Percentiles rank a stretch among this genome's conserved stretches.
phyloP scores from a whole-genome alignment of 192 early-diverging fungal species.

The Lobosporangium transversale region DNA sequence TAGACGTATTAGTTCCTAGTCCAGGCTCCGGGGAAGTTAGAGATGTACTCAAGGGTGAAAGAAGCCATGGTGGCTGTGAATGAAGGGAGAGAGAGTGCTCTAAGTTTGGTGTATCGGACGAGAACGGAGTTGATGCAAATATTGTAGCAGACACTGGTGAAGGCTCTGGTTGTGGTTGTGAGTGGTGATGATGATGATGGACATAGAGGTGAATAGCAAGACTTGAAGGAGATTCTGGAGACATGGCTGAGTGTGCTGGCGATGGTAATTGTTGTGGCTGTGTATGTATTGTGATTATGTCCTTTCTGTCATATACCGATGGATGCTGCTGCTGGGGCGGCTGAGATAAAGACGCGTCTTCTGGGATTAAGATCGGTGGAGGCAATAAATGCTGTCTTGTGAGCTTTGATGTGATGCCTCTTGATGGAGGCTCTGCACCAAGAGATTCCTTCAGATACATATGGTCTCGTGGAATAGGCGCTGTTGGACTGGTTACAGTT shows the following conservation, averaged over 20 bases:
- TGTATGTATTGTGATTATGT: background rate
- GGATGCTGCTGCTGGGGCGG: background rate
- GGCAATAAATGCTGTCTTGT: constrained; percentile 15
- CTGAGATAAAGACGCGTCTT: constrained; percentile 6
- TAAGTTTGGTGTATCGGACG: too few species aligned
- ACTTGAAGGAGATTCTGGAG: constrained; percentile 41
- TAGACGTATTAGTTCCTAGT: too few species aligned
- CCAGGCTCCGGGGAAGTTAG: too few species aligned
- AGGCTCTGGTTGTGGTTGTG: constrained; percentile 9
- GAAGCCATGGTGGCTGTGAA: background rate
- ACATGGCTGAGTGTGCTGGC: constrained; percentile 5
- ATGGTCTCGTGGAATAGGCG: too few species aligned
- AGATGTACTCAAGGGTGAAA: constrained; percentile 25
- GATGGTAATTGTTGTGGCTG: constrained; percentile 11
- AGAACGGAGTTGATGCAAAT: too few species aligned
- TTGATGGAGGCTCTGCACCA: background rate
- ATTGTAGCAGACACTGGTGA: background rate
- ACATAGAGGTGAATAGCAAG: constrained; percentile 47
- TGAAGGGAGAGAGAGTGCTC: background rate
- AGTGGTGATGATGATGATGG: constrained; percentile 44
- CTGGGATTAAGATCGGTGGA: constrained; percentile 22
- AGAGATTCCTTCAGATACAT: too few species aligned
- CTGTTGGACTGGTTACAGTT: background rate
- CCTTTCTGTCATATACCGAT: background rate
- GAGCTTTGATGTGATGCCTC: background rate